Conservation (phyloP, 208 protist genomes). For the Trypanosoma grayi region DNA sequence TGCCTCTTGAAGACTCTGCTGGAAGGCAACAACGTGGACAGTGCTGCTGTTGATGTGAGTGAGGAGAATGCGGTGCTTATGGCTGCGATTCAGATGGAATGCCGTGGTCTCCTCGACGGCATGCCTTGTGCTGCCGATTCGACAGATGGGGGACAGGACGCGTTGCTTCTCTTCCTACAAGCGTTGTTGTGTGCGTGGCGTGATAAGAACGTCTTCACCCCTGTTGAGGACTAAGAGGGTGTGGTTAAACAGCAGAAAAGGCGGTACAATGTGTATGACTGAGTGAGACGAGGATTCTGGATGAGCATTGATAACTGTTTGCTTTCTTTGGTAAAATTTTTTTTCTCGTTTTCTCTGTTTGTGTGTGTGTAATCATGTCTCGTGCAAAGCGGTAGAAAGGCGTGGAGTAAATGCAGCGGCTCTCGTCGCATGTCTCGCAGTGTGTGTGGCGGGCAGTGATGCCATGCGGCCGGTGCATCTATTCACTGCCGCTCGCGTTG, state of each 20-base stretch:
- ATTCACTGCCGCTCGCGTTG: background rate
- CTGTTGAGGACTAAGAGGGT: background rate
- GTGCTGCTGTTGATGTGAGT: constrained; percentile 15
- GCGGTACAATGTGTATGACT: too few species aligned
- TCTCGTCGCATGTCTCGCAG: constrained; percentile 2
- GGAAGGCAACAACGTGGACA: constrained; percentile 1
- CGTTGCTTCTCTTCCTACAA: constrained; percentile 36
- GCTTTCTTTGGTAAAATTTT: background rate
- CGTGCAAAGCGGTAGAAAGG: background rate
- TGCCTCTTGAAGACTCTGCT: constrained; percentile 25
- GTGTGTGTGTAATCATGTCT: background rate
- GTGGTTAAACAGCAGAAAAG: background rate
- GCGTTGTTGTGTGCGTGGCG: constrained; percentile 45
- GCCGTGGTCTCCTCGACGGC: constrained; percentile 15
- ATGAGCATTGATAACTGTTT: too few species aligned
- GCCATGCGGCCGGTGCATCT: background rate
- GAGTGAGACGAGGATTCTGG: too few species aligned
- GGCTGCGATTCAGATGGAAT: constrained; percentile 1
- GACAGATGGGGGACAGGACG: background rate
- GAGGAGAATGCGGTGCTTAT: constrained; percentile 27
- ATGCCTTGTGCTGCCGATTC: background rate
- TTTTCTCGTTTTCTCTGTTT: background rate
- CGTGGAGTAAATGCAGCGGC: constrained; percentile 12
- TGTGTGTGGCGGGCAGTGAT: background rate
- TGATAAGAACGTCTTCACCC: constrained; percentile 51